Percentiles rank a stretch among this genome's conserved stretches.
phyloP scores from a whole-genome alignment of 1,284 basidiomycete species.

The Sanghuangporus weigelae region DNA sequence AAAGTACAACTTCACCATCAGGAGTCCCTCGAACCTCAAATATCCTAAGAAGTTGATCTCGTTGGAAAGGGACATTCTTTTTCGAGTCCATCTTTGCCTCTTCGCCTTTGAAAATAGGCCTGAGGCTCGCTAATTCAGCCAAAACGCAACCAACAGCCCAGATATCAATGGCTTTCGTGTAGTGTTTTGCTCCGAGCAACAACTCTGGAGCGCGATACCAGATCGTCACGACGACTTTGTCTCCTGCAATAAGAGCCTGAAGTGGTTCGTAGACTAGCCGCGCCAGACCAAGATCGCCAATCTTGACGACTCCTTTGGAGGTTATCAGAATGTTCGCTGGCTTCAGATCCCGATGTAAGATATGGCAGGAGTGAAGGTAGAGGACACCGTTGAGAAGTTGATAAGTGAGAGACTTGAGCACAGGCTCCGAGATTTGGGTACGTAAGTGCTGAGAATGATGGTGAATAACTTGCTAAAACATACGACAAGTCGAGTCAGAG shows the following conservation, averaged over 20 bases:
- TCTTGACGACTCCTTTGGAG: conserved; percentile 87
- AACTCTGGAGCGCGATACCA: conserved; percentile 98
- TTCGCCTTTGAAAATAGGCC: conserved; percentile 99
- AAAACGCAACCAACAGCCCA: conserved; percentile 98
- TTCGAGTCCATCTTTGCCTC: conserved; percentile 94
- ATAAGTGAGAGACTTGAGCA: conserved; percentile 91
- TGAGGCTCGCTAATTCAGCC: conserved; percentile 87
- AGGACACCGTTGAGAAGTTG: conserved; percentile 95
- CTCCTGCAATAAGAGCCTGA: conserved; percentile 81
- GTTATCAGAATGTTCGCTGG: conserved; percentile 98
- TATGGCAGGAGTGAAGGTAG: conserved; percentile 93
- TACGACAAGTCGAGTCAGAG: conserved; percentile 10
- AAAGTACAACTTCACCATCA: conserved; percentile 43
- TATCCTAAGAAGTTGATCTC: conserved; percentile 92
- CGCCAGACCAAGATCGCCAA: conserved; percentile 94
- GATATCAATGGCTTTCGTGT: conserved; percentile 91
- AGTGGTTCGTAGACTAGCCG: conserved; percentile 83
- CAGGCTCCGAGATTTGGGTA: conserved; percentile 62
- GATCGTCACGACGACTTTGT: conserved; percentile 99
- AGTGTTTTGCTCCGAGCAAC: conserved; percentile 92
- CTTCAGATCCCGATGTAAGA: conserved; percentile 95
- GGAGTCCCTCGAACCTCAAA: conserved; percentile 93
- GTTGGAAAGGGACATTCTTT: conserved; percentile 92
- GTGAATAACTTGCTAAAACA: conserved; percentile 88
- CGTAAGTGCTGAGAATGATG: conserved; percentile 92